Evolutionary conservation across 2,329 filamentous ascomycete genomes (phyloP).

Genomic region (Colletotrichum sp.): DNA sequence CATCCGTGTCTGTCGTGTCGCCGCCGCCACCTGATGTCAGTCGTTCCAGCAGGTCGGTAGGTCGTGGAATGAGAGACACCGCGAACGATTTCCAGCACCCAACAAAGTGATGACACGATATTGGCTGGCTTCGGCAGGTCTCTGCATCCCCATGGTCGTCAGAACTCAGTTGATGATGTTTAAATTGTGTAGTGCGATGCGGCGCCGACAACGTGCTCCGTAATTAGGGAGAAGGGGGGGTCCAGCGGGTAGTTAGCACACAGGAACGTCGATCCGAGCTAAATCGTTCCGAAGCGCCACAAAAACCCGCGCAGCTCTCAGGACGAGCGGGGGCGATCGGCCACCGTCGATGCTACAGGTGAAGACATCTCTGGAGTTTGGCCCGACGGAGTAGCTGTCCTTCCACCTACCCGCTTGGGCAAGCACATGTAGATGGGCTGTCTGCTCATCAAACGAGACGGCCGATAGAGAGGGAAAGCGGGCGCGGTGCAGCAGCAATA

Average conservation of each 20-base stretch:
- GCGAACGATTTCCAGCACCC: not conserved
- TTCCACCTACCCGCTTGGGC: not conserved
- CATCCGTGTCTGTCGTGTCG: not conserved
- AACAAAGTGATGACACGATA: not conserved
- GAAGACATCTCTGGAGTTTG: not conserved
- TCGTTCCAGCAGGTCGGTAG: conserved; percentile 2
- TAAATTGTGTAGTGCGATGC: not conserved
- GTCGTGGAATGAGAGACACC: not conserved
- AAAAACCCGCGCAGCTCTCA: not conserved
- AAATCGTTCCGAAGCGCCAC: conserved; percentile 13
- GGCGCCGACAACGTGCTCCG: conserved; percentile 8
- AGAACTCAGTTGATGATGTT: not conserved
- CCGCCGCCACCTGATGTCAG: conserved; percentile 14
- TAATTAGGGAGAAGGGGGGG: conserved; percentile 7
- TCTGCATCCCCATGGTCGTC: not conserved
- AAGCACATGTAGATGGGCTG: not conserved
- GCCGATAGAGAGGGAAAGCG: not conserved
- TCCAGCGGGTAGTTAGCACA: conserved; percentile 9
- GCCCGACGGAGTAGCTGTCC: not conserved
- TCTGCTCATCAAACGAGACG: not conserved
- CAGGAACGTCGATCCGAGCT: conserved; percentile 13
- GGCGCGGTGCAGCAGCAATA: not conserved
- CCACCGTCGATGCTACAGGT: not conserved
- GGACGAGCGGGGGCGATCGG: conserved; percentile 3
- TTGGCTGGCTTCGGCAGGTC: not conserved